Evolutionary conservation across 1,139 yeast species (phyloP), one percentile per base, ranked within the genome.

Genomic region (Debaryomyces sp.): DNA sequence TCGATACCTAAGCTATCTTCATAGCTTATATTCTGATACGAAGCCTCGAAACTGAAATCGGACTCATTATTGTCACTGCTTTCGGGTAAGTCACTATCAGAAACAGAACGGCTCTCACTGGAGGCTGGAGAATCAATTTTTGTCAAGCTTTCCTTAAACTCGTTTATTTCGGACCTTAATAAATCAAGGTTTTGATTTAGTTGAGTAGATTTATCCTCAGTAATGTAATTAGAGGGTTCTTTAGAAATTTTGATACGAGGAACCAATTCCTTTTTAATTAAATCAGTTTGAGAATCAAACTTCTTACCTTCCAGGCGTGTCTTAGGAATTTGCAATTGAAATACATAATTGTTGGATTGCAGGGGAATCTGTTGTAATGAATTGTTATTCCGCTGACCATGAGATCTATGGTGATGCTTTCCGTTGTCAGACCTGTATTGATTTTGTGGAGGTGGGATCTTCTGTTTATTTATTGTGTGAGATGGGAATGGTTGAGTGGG

Each of bases 91-190:
- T 44, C 48, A 7, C 21, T 18, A 23, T 34, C 39, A 35, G 34
- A 39, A 4, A 15, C 40, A 21, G 37, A 17, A 18, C 44, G 46
- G 6, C 43, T 30, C 4, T 37, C 43, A 10, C 44, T 34, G 26
- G 47, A 39, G 17, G 36, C 39, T 5, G 41, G 32, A 0, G 40
- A 27, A 17, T 71, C 77, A 13, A 57, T 55, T 44, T 62, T 66
- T 41, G 66, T 66, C 54, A 75, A 64, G 49, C 77, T 73, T 48
- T 76, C 80, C 48, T 75, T 76, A 52, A 76, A 77, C 49, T 76
- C 80, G 53, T 75, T 75, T 49, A 77, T 74, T 56, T 77, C 81
- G 23, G 68, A 63, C 47, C 80, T 59, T 47, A 77, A 66, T 47
- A 75, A 56, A 51, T 75, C 77, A 50, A 77, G 66, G 51, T 75